Base-by-base conservation (phyloP, 2,329 filamentous ascomycete species). In the Monosporascus sp. region DNA sequence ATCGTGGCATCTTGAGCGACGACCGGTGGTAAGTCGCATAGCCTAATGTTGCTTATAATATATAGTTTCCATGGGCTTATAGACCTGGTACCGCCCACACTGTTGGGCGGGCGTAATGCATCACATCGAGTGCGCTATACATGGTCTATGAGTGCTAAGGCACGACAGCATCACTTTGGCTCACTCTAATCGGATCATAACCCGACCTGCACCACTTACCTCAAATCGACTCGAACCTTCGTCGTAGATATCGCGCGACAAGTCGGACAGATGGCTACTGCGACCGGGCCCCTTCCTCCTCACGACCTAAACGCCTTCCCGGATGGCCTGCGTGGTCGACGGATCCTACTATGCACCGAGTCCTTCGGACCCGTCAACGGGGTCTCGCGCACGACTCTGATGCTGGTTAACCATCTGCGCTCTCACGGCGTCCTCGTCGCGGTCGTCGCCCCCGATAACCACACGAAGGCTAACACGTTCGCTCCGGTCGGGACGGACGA, bases 341-440 rank as follows among this genome's bases (percentile, higher is more conserved):
- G 79, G 56, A 76, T 89, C 55, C 70, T 89, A 7, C 76, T 89
- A 7, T 86, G 84, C 56, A 88, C 85, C 15, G 86, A 89, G 65
- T 88, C 84, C 1, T 85, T 88, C 53, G 85, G 85, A 3, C 85
- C 85, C 0, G 83, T 89, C 64, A 89, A 89, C 63, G 85, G 86
- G n/a, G 85, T 89, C 46, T 87, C 82, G 61, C 77, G 84, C 55
- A 89, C 85, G 5, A 89, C 86, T 0, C 72, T 84, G 60, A 87
- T 84, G 74, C 76, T 89, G 49, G 82, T 89, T 51, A 81, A 83
- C 64, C 85, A 88, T 58, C 72, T 89, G 20, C 79, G 83, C 52
- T 72, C 72, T n/a, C 72, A 88, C 59, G 85, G 83, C 20, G 84
- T 79, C 11, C 75, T 83, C 18, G 80, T 89, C 48, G 82, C 83